These are phyloP conservation scores for Amanita bisporigera DNA, from an alignment of 1,284 basidiomycete genomes.

Conservation along the genomic window DNA sequence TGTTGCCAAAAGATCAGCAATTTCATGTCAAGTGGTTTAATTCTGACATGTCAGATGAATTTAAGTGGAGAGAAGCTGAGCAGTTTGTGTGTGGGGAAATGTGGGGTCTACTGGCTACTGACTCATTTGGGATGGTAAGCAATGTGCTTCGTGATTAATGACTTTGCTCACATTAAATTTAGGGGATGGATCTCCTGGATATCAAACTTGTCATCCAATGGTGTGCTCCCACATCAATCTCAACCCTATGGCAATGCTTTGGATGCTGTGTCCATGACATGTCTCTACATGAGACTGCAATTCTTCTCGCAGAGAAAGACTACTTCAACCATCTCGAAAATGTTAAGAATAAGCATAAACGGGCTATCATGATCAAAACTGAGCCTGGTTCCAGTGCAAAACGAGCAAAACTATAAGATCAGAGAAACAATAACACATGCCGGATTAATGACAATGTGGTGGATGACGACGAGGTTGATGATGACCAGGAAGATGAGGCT, in stretches of 20 bases:
- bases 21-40: constrained; percentile 35
- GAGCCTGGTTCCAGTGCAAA: too few species aligned
- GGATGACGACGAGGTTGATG: too few species aligned
- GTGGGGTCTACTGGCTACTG: constrained; percentile 33
- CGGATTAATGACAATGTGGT: too few species aligned
- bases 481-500: too few species aligned
- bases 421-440: too few species aligned
- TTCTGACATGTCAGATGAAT: constrained; percentile 29
- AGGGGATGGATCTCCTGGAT: constrained; percentile 45
- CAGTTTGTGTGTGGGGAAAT: constrained; percentile 19
- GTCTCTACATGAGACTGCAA: constrained; percentile 12
- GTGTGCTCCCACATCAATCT: constrained; percentile 22
- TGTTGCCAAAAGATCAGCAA: constrained; percentile 20
- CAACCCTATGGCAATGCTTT: constrained; percentile 25
- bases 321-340: constrained; percentile 23
- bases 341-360: constrained; percentile 14
- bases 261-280: constrained; percentile 19
- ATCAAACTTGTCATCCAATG: constrained; percentile 44
- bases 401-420: too few species aligned
- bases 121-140: constrained; percentile 46
- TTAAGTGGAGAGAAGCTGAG: constrained; percentile 21
- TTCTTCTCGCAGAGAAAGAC: constrained; percentile 23
- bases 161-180: neutral
- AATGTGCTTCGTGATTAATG: constrained; percentile 6
- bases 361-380: too few species aligned